Base-by-base conservation (phyloP, 1,284 basidiomycete genomes). In the Ganoderma leucocontextum region DNA sequence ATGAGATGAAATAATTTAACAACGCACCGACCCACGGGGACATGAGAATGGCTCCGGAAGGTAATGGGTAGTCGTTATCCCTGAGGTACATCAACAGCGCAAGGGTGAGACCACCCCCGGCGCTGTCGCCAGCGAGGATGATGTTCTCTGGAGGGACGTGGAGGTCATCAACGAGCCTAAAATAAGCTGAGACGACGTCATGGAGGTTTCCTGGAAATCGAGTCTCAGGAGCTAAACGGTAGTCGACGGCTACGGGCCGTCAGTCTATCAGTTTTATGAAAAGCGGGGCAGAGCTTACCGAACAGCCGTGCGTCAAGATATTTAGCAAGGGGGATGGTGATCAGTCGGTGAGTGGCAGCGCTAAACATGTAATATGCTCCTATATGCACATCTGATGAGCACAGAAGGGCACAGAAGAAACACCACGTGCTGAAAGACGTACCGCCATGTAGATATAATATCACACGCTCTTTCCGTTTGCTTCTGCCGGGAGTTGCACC, bases 371-470 rank as follows among this genome's bases (percentile, higher is more conserved):
- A 99, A 79, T 98, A 99, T 62, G 97, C 97, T 60, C 95, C 93
- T 93, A 69, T 19, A 39, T 19, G 19, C 19, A 25, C 22, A 58
- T 41, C 36, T 4, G 59, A 25, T 64, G 36, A 49, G 58, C 22
- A 7, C 25, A 29, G 6, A 13, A 2, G 36, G 42, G 58, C 22
- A 7, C 25, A 29, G 6, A 13, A 2, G 6, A 13, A 5, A 1
- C n/a, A 63, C 63, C 38, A 29, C 7, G 5, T 15, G 49, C 57
- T 41, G 44, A 38, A 22, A 22, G 3, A 79, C 87, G 73, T 72
- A 89, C 95, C 97, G 64, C 97, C 98, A 77, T 99, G 98, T 22
- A 99, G 86, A 78, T 96, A 99, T 42, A 98, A 86, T 39, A 99
- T 91, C 41, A 99, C 93, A 62, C 92, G 87, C 71, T 97, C 95